Evolutionary conservation across 768 basidiomycete genomes (phyloP), one percentile per base, ranked within the genome.

Genomic region (Russula vinacea): DNA sequence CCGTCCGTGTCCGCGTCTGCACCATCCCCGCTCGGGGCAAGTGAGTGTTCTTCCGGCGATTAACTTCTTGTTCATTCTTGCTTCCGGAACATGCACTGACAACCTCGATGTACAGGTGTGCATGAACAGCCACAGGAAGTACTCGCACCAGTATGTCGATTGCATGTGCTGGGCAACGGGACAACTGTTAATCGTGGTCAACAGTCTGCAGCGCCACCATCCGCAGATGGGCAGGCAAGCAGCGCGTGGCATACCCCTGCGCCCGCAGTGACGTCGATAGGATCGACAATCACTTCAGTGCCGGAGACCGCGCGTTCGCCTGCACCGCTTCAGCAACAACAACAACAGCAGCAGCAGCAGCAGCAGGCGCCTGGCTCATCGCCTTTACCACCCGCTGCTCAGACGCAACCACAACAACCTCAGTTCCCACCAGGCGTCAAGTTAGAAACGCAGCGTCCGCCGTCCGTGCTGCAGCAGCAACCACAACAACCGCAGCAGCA

Each of bases 11-110:
- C 77, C 33, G 81, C 82, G 54, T 79, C 83, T 47, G 83, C 86
- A 13, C 87, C 87, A 39, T 89, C 89, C 54, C 84, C 82, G 58
- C 80, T 79, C 22, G 60, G 54, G 19, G 9, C 56, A 32, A 60
- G 66, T 64, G 40, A 47, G 62, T 50, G 47, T 9, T 26, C 39
- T 7, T 33, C 22, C 32, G 35, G 29, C 35, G 35, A 47, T 2
- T 42, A 35, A 11, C n/a, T n/a, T n/a, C n/a, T 19, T 26, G 32
- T 45, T 17, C 13, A n/a, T 35, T 17, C n/a, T 37, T 19, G 35
- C 19, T 39, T 32, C 29, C 47, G 9, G 39, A 50, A 58, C 44
- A 49, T 24, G 44, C 42, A 19, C 64, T 65, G n/a, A 65, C 26
- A 52, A 42, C 19, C n/a, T 22, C 24, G 39, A 37, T 35, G 26